phyloP scores from a whole-genome alignment of 129 eudicot genomes.

The Solidago caesia region DNA sequence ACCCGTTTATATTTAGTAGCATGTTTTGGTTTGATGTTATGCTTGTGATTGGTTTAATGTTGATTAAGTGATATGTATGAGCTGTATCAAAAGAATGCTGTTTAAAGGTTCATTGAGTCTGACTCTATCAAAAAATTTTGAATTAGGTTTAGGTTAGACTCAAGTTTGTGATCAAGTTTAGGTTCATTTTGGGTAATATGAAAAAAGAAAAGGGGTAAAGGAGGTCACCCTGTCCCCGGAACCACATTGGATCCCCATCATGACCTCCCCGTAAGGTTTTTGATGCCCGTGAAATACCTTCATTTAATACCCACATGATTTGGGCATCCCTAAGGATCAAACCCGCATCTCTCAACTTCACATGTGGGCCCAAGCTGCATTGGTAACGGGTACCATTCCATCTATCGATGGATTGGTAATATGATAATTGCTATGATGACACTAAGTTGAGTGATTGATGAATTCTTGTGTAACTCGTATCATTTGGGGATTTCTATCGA shows the following conservation, averaged over 20 bases:
- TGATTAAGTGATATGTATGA: not conserved
- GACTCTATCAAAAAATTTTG: constrained; percentile 18
- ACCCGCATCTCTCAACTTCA: no score
- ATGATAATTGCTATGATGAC: not conserved
- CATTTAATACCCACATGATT: no score
- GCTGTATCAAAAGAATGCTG: constrained; percentile 4
- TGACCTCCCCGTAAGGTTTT: no score
- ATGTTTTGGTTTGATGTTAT: not conserved
- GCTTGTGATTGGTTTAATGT: constrained; percentile 21
- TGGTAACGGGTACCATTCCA: no score
- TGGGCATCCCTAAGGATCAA: no score
- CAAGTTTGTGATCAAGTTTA: constrained; percentile 5
- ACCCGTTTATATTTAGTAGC: constrained; percentile 13
- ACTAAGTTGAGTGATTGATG: not conserved
- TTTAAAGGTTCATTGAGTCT: not conserved
- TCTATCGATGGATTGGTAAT: no score
- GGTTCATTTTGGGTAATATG: not conserved
- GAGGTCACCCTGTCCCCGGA: no score
- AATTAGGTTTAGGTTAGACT: not conserved
- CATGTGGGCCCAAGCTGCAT: no score
- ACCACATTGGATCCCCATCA: no score
- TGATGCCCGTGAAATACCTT: no score
- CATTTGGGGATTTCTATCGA: not conserved
- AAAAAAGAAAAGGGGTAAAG: no score
- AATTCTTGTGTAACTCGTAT: not conserved